Percentiles rank a stretch among this genome's conserved stretches.
phyloP scores from a whole-genome alignment of 2,329 filamentous ascomycete species.

The Cladophialophora immunda region DNA sequence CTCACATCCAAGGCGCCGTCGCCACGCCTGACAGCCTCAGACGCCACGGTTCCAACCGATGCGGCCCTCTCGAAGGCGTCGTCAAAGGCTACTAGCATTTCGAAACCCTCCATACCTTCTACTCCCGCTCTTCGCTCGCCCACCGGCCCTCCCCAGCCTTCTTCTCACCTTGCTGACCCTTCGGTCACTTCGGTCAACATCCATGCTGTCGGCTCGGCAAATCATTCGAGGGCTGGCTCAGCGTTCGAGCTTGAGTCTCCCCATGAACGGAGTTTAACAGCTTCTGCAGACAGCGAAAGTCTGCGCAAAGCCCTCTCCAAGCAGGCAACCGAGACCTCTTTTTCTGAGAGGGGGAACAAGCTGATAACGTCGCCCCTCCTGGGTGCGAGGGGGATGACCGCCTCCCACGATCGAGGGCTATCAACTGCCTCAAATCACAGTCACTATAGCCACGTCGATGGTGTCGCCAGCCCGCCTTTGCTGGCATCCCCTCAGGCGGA shows the following conservation, averaged over 20 bases:
- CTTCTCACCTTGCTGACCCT: constrained; percentile 50
- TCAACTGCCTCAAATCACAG: constrained; percentile 31
- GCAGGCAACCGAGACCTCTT: constrained; percentile 43
- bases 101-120: constrained; percentile 51
- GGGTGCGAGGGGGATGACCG: constrained; percentile 9
- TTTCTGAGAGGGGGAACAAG: constrained; percentile 27
- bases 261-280: constrained; percentile 30
- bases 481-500: constrained; percentile 26
- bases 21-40: constrained; percentile 32
- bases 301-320: constrained; percentile 41
- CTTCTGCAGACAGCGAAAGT: constrained; percentile 35
- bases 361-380: constrained; percentile 33
- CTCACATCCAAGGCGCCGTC: constrained; percentile 37
- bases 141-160: constrained; percentile 48
- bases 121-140: constrained; percentile 51
- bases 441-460: constrained; percentile 26
- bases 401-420: constrained; percentile 34
- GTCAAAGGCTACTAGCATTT: constrained; percentile 53
- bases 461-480: constrained; percentile 17
- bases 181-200: constrained; percentile 57
- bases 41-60: constrained; percentile 29
- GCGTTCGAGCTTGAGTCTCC: constrained; percentile 33
- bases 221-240: constrained; percentile 39
- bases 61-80: constrained; percentile 50
- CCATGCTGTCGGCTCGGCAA: constrained; percentile 43